Evolutionary conservation across 768 basidiomycete species (phyloP).

Genomic region (Calocera cornea): DNA sequence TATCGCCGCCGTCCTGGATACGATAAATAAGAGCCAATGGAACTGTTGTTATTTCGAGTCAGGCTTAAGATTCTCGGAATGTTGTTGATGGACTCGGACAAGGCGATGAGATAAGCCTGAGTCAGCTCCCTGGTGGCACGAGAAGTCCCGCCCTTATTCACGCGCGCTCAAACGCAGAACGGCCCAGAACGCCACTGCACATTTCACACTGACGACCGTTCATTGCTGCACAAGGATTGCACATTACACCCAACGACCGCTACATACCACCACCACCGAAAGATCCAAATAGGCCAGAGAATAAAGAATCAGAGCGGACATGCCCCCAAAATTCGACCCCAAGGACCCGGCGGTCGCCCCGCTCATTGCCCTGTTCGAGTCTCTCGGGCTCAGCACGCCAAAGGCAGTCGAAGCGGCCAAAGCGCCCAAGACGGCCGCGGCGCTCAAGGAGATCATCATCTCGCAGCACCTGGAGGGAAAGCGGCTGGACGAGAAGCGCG

Average conservation of each 20-base stretch:
- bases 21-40: too few species aligned
- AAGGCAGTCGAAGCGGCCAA: slow-evolving; percentile 77
- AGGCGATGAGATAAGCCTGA: too few species aligned
- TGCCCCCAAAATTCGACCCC: slow-evolving; percentile 30
- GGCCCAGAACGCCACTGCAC: background rate
- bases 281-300: background rate
- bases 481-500: slow-evolving; percentile 61
- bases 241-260: background rate
- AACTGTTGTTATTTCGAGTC: too few species aligned
- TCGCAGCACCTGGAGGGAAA: slow-evolving; percentile 36
- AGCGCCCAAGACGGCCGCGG: slow-evolving; percentile 57
- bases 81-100: too few species aligned
- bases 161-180: background rate
- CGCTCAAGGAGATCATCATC: slow-evolving; percentile 57
- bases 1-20: too few species aligned
- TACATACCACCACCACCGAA: background rate
- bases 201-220: background rate
- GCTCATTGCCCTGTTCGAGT: slow-evolving; percentile 48
- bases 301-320: slow-evolving; percentile 7
- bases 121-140: background rate
- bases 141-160: background rate
- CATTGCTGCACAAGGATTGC: background rate
- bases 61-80: too few species aligned
- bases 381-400: slow-evolving; percentile 58
- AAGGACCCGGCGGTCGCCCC: slow-evolving; percentile 28